Evolutionary conservation across 371 early-diverging fungal genomes (phyloP).

Genomic region (Rhizopus arrhizus): DNA sequence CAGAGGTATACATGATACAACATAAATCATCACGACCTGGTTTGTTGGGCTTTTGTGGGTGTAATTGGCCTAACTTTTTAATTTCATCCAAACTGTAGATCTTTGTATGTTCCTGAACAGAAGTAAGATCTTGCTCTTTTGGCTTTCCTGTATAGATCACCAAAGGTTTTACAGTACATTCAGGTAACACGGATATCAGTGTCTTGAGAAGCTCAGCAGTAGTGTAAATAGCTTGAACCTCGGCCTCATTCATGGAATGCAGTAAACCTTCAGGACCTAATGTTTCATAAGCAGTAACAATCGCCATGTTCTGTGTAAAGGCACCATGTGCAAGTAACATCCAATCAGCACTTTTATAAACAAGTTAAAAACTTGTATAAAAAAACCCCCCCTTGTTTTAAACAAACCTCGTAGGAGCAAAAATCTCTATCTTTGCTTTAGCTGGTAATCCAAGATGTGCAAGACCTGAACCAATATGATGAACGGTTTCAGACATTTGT

Average conservation of each 20-base stretch:
- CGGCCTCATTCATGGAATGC: conserved; percentile 64
- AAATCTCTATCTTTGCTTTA: conserved; percentile 67
- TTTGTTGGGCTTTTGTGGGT: conserved; percentile 50
- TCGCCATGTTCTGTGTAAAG: conserved; percentile 55
- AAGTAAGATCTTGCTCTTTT: conserved; percentile 28
- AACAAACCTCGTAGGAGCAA: conserved; percentile 66
- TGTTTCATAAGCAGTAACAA: conserved; percentile 78
- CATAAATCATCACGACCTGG: conserved; percentile 67
- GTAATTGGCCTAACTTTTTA: conserved; percentile 39
- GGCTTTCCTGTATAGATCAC: conserved; percentile 53
- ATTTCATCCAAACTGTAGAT: conserved; percentile 44
- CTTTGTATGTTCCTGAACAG: conserved; percentile 26
- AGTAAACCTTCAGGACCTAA: conserved; percentile 69
- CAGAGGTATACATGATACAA: conserved; percentile 82
- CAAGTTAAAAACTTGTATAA: neutral
- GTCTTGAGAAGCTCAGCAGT: conserved; percentile 64
- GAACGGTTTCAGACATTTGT: conserved; percentile 53
- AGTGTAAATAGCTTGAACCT: conserved; percentile 61
- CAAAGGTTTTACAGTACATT: conserved; percentile 39
- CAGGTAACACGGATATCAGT: conserved; percentile 38
- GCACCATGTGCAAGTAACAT: conserved; percentile 46
- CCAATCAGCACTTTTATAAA: conserved; percentile 20
- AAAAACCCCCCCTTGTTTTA: conserved; percentile 13
- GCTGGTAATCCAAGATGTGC: conserved; percentile 60
- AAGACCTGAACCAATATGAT: conserved; percentile 70